These are phyloP conservation scores for Boletellus ananas DNA, from an alignment of 768 basidiomycete species.

Conservation along the genomic window DNA sequence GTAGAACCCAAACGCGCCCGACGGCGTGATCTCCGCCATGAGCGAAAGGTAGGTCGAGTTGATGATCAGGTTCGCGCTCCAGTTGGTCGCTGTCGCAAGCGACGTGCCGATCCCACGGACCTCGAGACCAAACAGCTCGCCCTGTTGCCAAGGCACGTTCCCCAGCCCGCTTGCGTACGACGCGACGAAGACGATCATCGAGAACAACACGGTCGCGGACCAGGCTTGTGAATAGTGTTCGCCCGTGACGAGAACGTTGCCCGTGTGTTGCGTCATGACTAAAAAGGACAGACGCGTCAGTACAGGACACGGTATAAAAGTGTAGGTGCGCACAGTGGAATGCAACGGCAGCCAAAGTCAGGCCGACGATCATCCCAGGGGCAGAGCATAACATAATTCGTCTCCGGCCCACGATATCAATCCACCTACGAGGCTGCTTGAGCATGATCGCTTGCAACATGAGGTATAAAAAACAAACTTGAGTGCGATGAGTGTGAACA, in stretches of 20 bases:
- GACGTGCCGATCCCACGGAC: constrained; percentile 78
- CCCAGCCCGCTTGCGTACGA: constrained; percentile 78
- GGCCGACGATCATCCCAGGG: constrained; percentile 68
- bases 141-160: constrained; percentile 85
- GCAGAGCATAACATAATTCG: constrained; percentile 67
- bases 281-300: neutral
- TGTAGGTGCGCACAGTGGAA: constrained; percentile 45
- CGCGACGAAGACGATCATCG: constrained; percentile 83
- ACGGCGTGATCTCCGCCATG: constrained; percentile 68
- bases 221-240: constrained; percentile 55
- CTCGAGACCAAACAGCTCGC: constrained; percentile 77
- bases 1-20: constrained; percentile 76
- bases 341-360: constrained; percentile 59
- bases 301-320: neutral
- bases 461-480: constrained; percentile 34
- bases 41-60: constrained; percentile 77
- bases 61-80: constrained; percentile 74
- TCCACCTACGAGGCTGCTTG: constrained; percentile 29
- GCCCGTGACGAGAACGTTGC: constrained; percentile 56
- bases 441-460: neutral
- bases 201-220: constrained; percentile 65
- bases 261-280: constrained; percentile 63
- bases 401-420: constrained; percentile 67
- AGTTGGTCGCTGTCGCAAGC: constrained; percentile 72
- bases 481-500: constrained; percentile 73